Conservation (phyloP, 2,329 filamentous ascomycete genomes). For the Alternaria panax region DNA sequence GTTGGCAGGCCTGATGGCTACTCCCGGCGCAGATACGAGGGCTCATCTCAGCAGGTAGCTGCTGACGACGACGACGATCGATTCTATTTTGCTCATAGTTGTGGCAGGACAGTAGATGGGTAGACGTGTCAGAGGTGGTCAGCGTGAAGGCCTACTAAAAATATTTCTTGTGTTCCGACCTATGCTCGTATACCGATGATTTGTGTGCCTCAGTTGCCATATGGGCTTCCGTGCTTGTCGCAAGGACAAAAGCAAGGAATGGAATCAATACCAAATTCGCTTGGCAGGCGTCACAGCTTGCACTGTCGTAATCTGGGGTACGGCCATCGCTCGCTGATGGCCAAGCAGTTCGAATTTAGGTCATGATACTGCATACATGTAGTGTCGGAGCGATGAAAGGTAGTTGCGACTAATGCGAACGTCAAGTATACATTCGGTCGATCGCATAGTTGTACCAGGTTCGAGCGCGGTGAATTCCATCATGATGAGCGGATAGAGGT, state of each 20-base stretch:
- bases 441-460: constrained; percentile 1
- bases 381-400: constrained; percentile 13
- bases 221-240: constrained; percentile 14
- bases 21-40: constrained; percentile 20
- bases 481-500: background rate
- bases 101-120: background rate
- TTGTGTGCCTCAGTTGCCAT: constrained; percentile 12
- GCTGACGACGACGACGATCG: constrained; percentile 4
- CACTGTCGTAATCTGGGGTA: constrained; percentile 20
- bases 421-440: background rate
- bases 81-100: constrained; percentile 3
- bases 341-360: constrained; percentile 13
- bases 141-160: background rate
- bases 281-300: background rate
- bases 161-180: background rate
- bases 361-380: constrained; percentile 14
- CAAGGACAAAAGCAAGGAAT: constrained; percentile 30
- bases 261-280: background rate
- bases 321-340: constrained; percentile 12
- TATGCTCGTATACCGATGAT: constrained; percentile 7
- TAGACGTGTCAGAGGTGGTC: background rate
- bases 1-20: constrained; percentile 18
- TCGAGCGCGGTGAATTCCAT: constrained; percentile 1
- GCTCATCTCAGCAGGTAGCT: constrained; percentile 10
- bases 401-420: constrained; percentile 17